Evolutionary conservation across 2,329 filamentous ascomycete genomes (phyloP).

Genomic region (Calonectria multiphialidica): DNA sequence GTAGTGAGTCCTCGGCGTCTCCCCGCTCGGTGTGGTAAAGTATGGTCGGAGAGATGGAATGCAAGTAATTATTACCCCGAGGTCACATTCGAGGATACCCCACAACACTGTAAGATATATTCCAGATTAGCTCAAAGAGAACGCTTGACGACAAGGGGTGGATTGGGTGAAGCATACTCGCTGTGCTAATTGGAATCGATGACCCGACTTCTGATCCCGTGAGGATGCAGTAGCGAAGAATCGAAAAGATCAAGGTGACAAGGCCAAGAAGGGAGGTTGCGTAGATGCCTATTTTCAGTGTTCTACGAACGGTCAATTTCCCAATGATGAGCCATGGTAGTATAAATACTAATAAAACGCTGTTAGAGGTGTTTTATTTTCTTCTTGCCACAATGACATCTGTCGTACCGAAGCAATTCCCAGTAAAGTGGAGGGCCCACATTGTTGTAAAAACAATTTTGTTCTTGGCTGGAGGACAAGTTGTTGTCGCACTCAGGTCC

Average conservation of each 20-base stretch:
- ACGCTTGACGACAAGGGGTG: not conserved
- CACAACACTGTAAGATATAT: not conserved
- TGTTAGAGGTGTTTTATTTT: not conserved
- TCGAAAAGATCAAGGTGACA: conserved; percentile 7
- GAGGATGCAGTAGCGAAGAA: conserved; percentile 6
- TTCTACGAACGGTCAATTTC: not conserved
- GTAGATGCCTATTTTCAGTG: not conserved
- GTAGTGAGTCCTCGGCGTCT: not conserved
- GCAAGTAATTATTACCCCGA: conserved; percentile 12
- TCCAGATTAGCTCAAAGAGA: not conserved
- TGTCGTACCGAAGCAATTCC: conserved; percentile 2
- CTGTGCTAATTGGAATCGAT: conserved; percentile 3
- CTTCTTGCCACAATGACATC: not conserved
- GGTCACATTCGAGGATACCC: conserved; percentile 13
- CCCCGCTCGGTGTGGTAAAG: not conserved
- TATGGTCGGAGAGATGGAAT: conserved; percentile 11
- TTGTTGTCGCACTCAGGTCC: not conserved
- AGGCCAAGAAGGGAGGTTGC: conserved; percentile 9
- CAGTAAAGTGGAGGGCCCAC: conserved; percentile 8
- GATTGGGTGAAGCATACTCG: not conserved
- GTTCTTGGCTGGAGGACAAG: not conserved
- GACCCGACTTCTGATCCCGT: not conserved
- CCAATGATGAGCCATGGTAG: conserved; percentile 10
- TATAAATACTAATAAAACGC: not conserved
- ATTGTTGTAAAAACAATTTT: not conserved